A percentile compares a stretch with the other conserved stretches of the same genome.
Evolutionary conservation across 352 stramenopile species (phyloP).

Genomic region (Plasmopara viticola): DNA sequence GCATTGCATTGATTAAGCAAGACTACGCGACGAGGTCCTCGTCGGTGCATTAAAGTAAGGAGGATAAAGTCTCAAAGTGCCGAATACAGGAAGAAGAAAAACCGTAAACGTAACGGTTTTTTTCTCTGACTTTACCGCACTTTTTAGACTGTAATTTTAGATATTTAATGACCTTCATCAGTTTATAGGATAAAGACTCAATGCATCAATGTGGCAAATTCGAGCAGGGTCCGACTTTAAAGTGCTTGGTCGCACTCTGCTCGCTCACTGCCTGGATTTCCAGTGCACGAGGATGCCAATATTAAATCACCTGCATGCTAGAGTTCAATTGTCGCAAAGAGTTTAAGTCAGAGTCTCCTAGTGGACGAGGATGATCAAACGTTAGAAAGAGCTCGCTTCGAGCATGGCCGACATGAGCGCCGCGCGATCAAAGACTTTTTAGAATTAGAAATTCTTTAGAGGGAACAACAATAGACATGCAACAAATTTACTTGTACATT

Average conservation of each 20-base stretch:
- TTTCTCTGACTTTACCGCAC: too few relatives aligned
- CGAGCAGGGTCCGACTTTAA: neutral
- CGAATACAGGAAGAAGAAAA: slow-evolving; percentile 1
- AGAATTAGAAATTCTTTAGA: neutral
- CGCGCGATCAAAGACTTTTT: neutral
- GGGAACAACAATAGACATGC: slow-evolving; percentile 8
- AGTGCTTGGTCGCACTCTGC: slow-evolving; percentile 9
- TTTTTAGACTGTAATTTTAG: neutral
- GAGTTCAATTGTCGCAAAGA: slow-evolving; percentile 5
- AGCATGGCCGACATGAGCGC: slow-evolving; percentile 13
- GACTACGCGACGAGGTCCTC: slow-evolving; percentile 6
- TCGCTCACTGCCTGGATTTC: neutral
- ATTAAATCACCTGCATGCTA: slow-evolving; percentile 7
- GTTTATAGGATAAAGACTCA: too few relatives aligned
- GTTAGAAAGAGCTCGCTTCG: slow-evolving; percentile 9
- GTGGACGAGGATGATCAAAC: slow-evolving; percentile 20
- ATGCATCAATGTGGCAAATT: slow-evolving; percentile 5
- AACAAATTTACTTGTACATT: slow-evolving; percentile 8
- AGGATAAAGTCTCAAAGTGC: neutral
- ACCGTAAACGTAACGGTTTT: too few relatives aligned
- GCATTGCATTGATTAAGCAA: neutral
- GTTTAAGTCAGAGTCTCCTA: slow-evolving; percentile 33
- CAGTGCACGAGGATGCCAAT: slow-evolving; percentile 14
- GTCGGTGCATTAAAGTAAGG: slow-evolving; percentile 11
- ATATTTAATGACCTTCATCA: neutral